These are phyloP conservation scores for Plectosphaerella cucumerina DNA, from an alignment of 2,329 filamentous ascomycete species.

Conservation along the genomic window DNA sequence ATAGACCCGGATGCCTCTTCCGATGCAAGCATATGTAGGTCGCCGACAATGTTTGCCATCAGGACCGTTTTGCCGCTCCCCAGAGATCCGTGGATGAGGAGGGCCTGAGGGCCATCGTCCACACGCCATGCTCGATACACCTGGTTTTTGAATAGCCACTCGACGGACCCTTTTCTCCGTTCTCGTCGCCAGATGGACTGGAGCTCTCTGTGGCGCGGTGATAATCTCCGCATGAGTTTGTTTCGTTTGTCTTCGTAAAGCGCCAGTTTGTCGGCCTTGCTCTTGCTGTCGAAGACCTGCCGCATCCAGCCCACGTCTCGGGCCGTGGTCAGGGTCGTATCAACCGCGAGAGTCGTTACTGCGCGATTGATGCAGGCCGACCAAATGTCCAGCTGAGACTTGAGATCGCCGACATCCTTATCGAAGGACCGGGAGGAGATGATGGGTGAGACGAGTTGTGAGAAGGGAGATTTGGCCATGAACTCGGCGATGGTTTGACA, in stretches of 20 bases:
- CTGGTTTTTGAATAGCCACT: neutral
- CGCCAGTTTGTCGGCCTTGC: neutral
- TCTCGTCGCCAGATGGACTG: constrained; percentile 4
- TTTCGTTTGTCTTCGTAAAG: neutral
- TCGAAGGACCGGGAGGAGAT: neutral
- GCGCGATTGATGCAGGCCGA: neutral
- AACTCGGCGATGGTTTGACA: neutral
- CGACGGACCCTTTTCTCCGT: neutral
- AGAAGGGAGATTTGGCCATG: neutral
- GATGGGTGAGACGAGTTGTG: neutral
- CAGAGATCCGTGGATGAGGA: neutral
- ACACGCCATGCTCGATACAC: neutral
- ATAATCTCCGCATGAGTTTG: neutral
- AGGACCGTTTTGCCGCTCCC: neutral
- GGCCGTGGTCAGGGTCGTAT: neutral
- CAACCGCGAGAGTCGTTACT: neutral
- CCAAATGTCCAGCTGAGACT: neutral
- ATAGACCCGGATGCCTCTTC: neutral
- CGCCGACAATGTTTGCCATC: neutral
- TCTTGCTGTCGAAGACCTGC: neutral
- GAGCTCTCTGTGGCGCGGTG: neutral
- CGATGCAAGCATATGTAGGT: neutral
- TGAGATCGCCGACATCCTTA: neutral
- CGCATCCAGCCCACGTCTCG: neutral
- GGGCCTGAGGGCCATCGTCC: neutral